Base-by-base conservation (phyloP, 2,329 filamentous ascomycete genomes). In the Malbranchea cinnamomea region DNA sequence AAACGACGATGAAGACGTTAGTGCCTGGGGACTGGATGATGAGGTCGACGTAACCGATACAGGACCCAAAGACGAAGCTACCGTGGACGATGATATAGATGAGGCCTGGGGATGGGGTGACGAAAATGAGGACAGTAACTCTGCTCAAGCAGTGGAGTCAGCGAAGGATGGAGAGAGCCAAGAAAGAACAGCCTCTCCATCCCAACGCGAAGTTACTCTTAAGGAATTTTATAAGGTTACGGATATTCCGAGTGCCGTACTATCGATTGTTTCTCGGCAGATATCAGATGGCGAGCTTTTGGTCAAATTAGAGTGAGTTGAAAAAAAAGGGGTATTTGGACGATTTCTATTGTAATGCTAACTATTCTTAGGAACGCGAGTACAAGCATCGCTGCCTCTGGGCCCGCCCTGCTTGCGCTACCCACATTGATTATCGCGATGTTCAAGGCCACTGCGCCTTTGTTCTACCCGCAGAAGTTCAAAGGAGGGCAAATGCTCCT, bases 41-140 rank as follows among this genome's bases (percentile, higher is more conserved):
- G 57, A 59, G 11, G 32, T 32, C 22, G 11, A 25, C 10, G 21
- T 12, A 28, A 24, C 33, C 26, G 25, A 34, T n/a, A 11, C 26
- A 14, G 12, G 5, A 4, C 11, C 12, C 26, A 39, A 47, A 6
- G 45, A 42, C 6, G 24, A 38, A 13, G 17, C 26, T 18, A 18
- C 39, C 5, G 50, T 47, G 20, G 52, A 54, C 4, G 56, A 56
- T 32, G 55, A 55, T 30, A 48, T 42, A 5, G 60, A 59, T 9
- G 80, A 82, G 37, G 80, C 82, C 15, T 91, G 83, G 79, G 83
- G 79, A 3, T 92, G 84, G 81, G 79, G 73, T 13, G 83, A 84
- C 21, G 78, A 78, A 5, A 54, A 60, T 15, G 55, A 60, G 11
- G 46, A 57, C 30, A 39, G 56, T 42, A 34, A 53, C 28, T 42